phyloP scores from a whole-genome alignment of 495 filamentous ascomycete species.

The Trichoderma gamsii region DNA sequence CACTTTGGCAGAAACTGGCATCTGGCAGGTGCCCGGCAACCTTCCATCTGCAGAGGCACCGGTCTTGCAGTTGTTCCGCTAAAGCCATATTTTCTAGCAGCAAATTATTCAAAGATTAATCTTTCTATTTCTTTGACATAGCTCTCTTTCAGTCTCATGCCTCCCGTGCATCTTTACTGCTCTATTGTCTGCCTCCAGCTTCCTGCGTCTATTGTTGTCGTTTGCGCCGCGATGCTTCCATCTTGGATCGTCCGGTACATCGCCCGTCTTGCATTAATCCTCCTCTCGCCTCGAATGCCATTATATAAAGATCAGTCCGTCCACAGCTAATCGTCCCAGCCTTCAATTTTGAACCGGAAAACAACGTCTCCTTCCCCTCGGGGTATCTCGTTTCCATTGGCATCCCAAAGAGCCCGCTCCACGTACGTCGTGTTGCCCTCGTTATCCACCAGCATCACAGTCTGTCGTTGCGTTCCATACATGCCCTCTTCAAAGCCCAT shows the following conservation, averaged over 20 bases:
- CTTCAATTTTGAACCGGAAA: constrained; percentile 59
- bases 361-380: constrained; percentile 54
- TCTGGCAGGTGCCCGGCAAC: constrained; percentile 6
- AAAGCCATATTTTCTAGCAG: background rate
- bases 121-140: background rate
- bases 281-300: background rate
- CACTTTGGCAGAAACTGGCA: background rate
- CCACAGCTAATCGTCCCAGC: constrained; percentile 26
- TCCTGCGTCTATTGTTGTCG: background rate
- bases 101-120: background rate
- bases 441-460: constrained; percentile 69
- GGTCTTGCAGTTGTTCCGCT: constrained; percentile 1
- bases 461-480: constrained; percentile 96
- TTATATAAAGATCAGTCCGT: background rate
- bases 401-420: constrained; percentile 78
- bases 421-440: constrained; percentile 72
- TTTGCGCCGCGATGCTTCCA: background rate
- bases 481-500: constrained; percentile 47
- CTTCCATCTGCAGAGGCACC: background rate
- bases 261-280: background rate
- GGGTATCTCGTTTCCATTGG: constrained; percentile 53
- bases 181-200: background rate
- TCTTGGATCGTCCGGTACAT: background rate
- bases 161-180: background rate
- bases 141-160: background rate